Conservation (phyloP, 1,139 yeast species). For the Blastobotrys capitulatus region DNA sequence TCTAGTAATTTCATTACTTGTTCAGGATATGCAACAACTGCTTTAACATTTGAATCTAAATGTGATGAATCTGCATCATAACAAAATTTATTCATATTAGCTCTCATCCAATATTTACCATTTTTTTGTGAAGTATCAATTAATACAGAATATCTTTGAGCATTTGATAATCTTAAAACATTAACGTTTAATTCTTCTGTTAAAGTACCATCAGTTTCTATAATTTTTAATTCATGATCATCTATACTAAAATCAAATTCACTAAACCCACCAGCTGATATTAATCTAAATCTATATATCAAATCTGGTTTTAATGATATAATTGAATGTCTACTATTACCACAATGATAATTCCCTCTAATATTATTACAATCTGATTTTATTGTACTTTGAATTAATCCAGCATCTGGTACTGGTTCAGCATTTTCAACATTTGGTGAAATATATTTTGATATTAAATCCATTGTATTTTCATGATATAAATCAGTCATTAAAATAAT, state of each 20-base stretch:
- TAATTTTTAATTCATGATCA: slow-evolving; percentile 49
- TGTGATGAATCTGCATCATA: slow-evolving; percentile 33
- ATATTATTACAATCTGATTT: slow-evolving; percentile 13
- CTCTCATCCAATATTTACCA: slow-evolving; percentile 33
- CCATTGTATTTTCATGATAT: slow-evolving; percentile 58
- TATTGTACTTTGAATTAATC: slow-evolving; percentile 37
- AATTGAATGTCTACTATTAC: slow-evolving; percentile 9
- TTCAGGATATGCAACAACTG: slow-evolving; percentile 33
- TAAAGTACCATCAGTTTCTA: slow-evolving; percentile 67
- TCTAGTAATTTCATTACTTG: slow-evolving; percentile 13
- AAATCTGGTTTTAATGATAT: slow-evolving; percentile 15
- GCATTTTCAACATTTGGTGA: slow-evolving; percentile 79
- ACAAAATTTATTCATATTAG: slow-evolving; percentile 37
- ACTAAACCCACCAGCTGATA: slow-evolving; percentile 31
- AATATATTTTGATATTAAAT: slow-evolving; percentile 49
- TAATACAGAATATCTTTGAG: slow-evolving; percentile 67
- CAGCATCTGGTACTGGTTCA: slow-evolving; percentile 73
- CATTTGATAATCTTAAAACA: slow-evolving; percentile 59
- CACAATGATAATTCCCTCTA: slow-evolving; percentile 35
- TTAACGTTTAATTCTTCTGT: slow-evolving; percentile 55
- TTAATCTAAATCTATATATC: slow-evolving; percentile 26
- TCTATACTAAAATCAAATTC: slow-evolving; percentile 31
- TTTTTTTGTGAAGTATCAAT: slow-evolving; percentile 27
- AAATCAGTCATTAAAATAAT: slow-evolving; percentile 62
- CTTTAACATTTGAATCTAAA: slow-evolving; percentile 36